These are phyloP conservation scores for Drechmeria coniospora DNA, from an alignment of 2,329 filamentous ascomycete genomes.

Conservation along the genomic window DNA sequence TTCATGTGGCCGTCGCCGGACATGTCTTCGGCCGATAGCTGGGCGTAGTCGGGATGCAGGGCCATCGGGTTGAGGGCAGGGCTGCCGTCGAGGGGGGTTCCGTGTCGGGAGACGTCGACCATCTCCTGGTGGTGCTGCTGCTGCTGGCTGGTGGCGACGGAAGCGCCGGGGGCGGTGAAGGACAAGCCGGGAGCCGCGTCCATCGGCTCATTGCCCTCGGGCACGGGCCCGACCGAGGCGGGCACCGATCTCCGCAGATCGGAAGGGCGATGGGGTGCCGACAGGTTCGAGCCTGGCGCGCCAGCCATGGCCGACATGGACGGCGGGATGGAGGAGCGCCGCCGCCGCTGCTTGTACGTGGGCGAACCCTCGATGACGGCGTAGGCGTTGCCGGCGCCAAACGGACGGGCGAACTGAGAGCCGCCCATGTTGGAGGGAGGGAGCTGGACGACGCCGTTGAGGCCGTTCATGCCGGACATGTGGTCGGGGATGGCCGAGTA, in stretches of 20 bases:
- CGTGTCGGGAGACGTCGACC: conserved; percentile 72
- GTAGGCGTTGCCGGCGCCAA: conserved; percentile 66
- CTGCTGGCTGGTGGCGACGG: conserved; percentile 50
- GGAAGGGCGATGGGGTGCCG: conserved; percentile 59
- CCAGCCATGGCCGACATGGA: conserved; percentile 55
- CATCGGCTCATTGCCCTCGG: conserved; percentile 64
- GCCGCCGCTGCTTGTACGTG: conserved; percentile 93
- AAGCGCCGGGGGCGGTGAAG: conserved; percentile 53
- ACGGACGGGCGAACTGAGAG: conserved; percentile 63
- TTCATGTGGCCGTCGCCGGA: conserved; percentile 30
- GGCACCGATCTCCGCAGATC: conserved; percentile 87
- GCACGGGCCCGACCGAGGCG: conserved; percentile 65
- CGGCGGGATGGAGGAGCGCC: conserved; percentile 82
- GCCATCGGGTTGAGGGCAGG: conserved; percentile 56
- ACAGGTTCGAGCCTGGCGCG: conserved; percentile 45
- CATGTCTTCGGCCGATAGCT: conserved; percentile 47
- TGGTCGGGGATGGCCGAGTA: conserved; percentile 93
- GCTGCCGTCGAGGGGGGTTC: conserved; percentile 80
- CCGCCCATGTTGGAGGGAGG: conserved; percentile 73
- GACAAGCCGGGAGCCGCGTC: conserved; percentile 67
- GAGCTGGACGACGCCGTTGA: conserved; percentile 83
- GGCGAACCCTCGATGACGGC: conserved; percentile 95
- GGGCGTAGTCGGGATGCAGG: conserved; percentile 55
- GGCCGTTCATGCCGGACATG: conserved; percentile 51
- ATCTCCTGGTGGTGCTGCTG: conserved; percentile 68